These are phyloP conservation scores for Trichoderma semiorbis DNA, from an alignment of 2,329 filamentous ascomycete genomes.

Conservation along the genomic window DNA sequence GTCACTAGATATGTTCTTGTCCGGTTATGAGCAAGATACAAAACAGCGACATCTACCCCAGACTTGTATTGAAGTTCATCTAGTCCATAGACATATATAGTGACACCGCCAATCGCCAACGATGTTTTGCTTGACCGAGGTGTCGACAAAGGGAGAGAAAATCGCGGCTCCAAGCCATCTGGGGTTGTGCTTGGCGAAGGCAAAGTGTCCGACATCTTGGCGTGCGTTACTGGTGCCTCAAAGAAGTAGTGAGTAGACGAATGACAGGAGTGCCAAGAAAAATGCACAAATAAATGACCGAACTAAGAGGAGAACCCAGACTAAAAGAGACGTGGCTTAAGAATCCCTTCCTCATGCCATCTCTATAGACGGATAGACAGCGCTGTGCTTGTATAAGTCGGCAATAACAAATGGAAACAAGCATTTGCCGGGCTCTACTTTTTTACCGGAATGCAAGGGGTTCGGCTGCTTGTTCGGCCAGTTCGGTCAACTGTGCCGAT, in stretches of 20 bases:
- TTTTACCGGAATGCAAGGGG: not conserved
- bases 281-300: not conserved
- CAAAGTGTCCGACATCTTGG: not conserved
- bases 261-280: not conserved
- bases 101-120: not conserved
- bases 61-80: not conserved
- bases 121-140: constrained; percentile 2
- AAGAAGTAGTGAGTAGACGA: not conserved
- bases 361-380: not conserved
- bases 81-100: constrained; percentile 1
- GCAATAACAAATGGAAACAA: not conserved
- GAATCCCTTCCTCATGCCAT: not conserved
- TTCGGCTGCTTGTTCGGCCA: not conserved
- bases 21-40: constrained; percentile 5
- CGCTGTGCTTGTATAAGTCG: not conserved
- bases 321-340: not conserved
- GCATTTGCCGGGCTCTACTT: not conserved
- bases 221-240: not conserved
- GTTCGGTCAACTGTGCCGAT: not conserved
- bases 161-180: constrained; percentile 1
- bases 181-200: not conserved
- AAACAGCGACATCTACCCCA: not conserved
- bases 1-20: constrained; percentile 3
- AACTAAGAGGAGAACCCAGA: not conserved
- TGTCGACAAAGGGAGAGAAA: not conserved